A percentile compares a stretch with the other conserved stretches of the same genome.
Evolutionary conservation across 1,139 yeast species (phyloP).

Genomic region (Blastobotrys serpentis): DNA sequence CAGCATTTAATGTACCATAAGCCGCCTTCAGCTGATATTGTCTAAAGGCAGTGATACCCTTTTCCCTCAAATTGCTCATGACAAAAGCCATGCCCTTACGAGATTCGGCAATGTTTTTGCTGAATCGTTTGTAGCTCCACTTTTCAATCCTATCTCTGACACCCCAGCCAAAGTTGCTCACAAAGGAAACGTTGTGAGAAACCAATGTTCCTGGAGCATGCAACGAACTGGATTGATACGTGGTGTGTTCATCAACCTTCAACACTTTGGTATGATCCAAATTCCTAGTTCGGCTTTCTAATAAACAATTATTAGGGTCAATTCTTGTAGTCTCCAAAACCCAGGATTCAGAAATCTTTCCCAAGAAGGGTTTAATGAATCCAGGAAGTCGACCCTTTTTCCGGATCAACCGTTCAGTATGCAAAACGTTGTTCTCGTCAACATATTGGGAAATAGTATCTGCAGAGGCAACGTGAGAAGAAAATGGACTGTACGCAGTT

Average conservation of each 20-base stretch:
- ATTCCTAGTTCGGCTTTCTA: constrained; percentile 77
- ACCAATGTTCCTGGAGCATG: constrained; percentile 24
- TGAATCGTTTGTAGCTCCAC: constrained; percentile 75
- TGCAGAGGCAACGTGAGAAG: constrained; percentile 81
- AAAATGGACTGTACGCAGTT: constrained; percentile 56
- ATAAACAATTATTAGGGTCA: constrained; percentile 55
- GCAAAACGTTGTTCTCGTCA: constrained; percentile 62
- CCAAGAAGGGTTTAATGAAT: constrained; percentile 77
- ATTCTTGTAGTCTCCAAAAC: constrained; percentile 77
- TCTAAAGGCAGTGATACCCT: constrained; percentile 31
- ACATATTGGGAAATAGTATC: constrained; percentile 68
- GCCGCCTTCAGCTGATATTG: constrained; percentile 18
- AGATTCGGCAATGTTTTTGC: constrained; percentile 64
- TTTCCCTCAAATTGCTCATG: constrained; percentile 57
- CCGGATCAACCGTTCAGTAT: constrained; percentile 70
- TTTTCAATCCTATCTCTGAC: constrained; percentile 73
- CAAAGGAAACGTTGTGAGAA: constrained; percentile 57
- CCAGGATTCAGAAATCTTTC: constrained; percentile 74
- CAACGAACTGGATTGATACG: constrained; percentile 43
- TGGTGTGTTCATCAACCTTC: constrained; percentile 74
- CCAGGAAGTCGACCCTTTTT: constrained; percentile 80
- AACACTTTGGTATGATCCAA: constrained; percentile 81
- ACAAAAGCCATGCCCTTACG: constrained; percentile 75
- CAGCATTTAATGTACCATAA: background rate
- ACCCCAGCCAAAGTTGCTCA: constrained; percentile 66